Percentiles rank a stretch among this genome's conserved stretches.
Evolutionary conservation across 805 yeast genomes (phyloP).

Genomic region (Deakozyma indianensis): DNA sequence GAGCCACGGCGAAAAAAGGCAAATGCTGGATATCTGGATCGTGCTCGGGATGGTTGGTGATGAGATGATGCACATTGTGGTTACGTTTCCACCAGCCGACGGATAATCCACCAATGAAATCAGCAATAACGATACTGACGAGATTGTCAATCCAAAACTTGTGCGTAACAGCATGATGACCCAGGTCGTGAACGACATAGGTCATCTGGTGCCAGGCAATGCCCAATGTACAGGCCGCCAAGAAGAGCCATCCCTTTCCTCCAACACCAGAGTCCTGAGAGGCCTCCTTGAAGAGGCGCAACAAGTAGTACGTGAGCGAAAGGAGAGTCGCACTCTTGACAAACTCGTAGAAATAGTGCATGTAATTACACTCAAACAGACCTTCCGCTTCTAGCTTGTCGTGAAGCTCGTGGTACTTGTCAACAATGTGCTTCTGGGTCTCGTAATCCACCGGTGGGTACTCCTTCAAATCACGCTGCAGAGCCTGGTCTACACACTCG

Average conservation of each 20-base stretch:
- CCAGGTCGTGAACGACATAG: slow-evolving; percentile 83
- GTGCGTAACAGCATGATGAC: slow-evolving; percentile 74
- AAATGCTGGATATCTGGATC: slow-evolving; percentile 91
- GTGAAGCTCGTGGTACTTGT: slow-evolving; percentile 49
- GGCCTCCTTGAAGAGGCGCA: slow-evolving; percentile 21
- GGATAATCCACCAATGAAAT: slow-evolving; percentile 76
- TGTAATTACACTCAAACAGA: slow-evolving; percentile 57
- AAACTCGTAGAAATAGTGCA: slow-evolving; percentile 57
- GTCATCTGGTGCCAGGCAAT: slow-evolving; percentile 81
- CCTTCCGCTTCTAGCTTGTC: slow-evolving; percentile 39
- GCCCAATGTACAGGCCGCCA: slow-evolving; percentile 56
- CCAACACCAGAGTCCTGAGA: slow-evolving; percentile 3
- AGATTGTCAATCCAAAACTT: slow-evolving; percentile 62
- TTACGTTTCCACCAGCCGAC: slow-evolving; percentile 92
- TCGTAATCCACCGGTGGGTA: slow-evolving; percentile 54
- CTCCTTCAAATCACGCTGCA: slow-evolving; percentile 37
- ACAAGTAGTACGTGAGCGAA: slow-evolving; percentile 33
- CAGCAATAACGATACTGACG: slow-evolving; percentile 59
- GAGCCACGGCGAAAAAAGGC: slow-evolving; percentile 80
- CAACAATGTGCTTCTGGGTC: slow-evolving; percentile 46
- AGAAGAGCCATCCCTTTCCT: slow-evolving; percentile 22
- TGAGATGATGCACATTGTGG: slow-evolving; percentile 84
- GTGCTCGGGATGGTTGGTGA: slow-evolving; percentile 87
- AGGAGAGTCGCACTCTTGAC: slow-evolving; percentile 44
- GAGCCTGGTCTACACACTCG: slow-evolving; percentile 42